Conservation (phyloP, 2,329 filamentous ascomycete genomes). For the Nothophaeocryptopus gaeumannii region DNA sequence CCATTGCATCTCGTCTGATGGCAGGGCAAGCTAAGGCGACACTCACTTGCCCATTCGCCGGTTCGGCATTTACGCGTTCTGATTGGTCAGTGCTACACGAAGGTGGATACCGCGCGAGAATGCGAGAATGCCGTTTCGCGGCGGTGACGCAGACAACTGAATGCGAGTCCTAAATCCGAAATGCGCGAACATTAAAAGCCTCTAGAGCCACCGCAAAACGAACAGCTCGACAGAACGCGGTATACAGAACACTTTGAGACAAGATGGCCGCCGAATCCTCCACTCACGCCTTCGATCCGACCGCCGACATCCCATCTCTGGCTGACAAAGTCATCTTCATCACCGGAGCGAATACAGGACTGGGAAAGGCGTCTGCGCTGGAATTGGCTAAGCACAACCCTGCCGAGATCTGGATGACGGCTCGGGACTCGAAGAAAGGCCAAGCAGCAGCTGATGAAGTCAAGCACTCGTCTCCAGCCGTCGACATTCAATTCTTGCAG, state of each 20-base stretch:
- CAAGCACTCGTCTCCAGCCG: constrained; percentile 29
- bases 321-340: constrained; percentile 26
- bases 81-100: background rate
- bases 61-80: constrained; percentile 7
- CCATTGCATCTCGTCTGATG: too few species aligned
- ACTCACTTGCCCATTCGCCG: constrained; percentile 1
- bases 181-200: too few species aligned
- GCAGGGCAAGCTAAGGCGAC: background rate
- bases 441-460: constrained; percentile 44
- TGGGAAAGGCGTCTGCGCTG: constrained; percentile 35
- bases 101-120: background rate
- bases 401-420: constrained; percentile 52
- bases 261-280: constrained; percentile 3
- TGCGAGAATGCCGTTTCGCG: too few species aligned
- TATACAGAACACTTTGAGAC: too few species aligned
- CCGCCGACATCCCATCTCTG: constrained; percentile 34
- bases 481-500: constrained; percentile 26
- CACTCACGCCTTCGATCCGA: constrained; percentile 12
- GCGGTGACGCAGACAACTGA: too few species aligned
- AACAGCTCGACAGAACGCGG: too few species aligned
- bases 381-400: constrained; percentile 49
- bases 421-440: constrained; percentile 42
- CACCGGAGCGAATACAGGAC: constrained; percentile 22
- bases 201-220: too few species aligned
- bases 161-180: too few species aligned